Evolutionary conservation across 1,139 yeast genomes (phyloP).

Genomic region (Arxiozyma heterogenica): DNA sequence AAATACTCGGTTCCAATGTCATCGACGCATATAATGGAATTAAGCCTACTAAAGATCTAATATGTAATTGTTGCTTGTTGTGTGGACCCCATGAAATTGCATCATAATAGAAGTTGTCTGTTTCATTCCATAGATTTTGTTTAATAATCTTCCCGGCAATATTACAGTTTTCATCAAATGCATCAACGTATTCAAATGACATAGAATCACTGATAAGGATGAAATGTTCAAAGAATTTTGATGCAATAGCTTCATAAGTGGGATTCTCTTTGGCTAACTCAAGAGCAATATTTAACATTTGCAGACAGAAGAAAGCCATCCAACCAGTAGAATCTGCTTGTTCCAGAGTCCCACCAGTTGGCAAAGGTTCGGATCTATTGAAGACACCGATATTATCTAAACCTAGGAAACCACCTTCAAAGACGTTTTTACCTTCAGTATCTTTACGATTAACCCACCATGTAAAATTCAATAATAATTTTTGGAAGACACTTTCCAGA

Average conservation of each 20-base stretch:
- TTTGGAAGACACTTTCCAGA: conserved; percentile 86
- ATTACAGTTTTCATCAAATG: conserved; percentile 27
- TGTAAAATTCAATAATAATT: conserved; percentile 78
- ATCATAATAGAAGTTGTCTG: conserved; percentile 84
- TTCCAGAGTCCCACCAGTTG: conserved; percentile 85
- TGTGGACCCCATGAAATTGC: conserved; percentile 81
- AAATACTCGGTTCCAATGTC: conserved; percentile 79
- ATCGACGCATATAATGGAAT: conserved; percentile 88
- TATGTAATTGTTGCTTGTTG: conserved; percentile 66
- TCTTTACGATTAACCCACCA: conserved; percentile 99
- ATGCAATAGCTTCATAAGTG: conserved; percentile 89
- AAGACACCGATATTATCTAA: conserved; percentile 90
- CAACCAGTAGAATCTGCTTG: conserved; percentile 98
- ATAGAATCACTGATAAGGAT: conserved; percentile 89
- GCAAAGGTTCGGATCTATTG: conserved; percentile 89
- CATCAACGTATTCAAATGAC: conserved; percentile 44
- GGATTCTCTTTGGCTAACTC: conserved; percentile 82
- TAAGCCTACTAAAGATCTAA: conserved; percentile 83
- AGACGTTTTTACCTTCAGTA: conserved; percentile 77
- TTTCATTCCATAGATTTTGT: conserved; percentile 82
- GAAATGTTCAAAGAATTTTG: conserved; percentile 92
- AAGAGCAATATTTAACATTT: conserved; percentile 88
- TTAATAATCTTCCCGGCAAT: conserved; percentile 40
- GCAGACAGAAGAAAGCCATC: conserved; percentile 93
- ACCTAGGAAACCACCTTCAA: conserved; percentile 93